Evolutionary conservation across 345 rosid genomes (phyloP), one percentile per base, ranked within the genome.

Genomic region (Sonneratia caseolaris): DNA sequence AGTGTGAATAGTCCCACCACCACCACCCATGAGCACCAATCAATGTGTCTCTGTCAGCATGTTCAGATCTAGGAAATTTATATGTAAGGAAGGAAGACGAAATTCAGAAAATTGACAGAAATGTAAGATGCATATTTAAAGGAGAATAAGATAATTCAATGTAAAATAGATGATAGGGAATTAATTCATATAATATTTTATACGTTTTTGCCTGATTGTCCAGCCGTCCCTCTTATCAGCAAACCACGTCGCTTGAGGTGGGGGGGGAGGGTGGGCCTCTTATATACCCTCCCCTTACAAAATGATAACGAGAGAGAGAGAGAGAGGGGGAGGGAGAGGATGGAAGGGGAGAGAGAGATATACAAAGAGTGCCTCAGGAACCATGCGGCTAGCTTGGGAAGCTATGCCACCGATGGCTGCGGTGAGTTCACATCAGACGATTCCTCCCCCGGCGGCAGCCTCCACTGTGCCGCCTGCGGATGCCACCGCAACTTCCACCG

Each of bases 401-500:
- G 96, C 71, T 80, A 90, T 72, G 91, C 93, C 74, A 83, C 86
- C 70, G 98, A 90, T 73, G 96, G 98, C 55, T 90, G 98, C 80
- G 91, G 89, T 10, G 95, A 92, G 81, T 90, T 83, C 87, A 88
- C 87, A 1, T 72, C 56, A 0, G 82, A 75, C 56, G 73, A 73
- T 12, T 1, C 76, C 37, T 82, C 85, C 67, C 81, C 82, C 61
- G 80, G 79, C 19, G 62, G 49, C 68, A 36, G 53, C 73, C 88
- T 88, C 73, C 87, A 86, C 19, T 93, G 98, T 64, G 91, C 82
- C 9, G 98, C 98, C 38, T 93, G 97, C 68, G 97, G 97, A 53
- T 92, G 98, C 82, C 98, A 92, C 91, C 91, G 98, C 71, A 92
- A 87, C 85, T 92, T 90, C 90, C 98, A 93, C 87, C 89, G 95